These are phyloP conservation scores for Monosporascus sp. DNA, from an alignment of 2,329 filamentous ascomycete species.

Conservation along the genomic window DNA sequence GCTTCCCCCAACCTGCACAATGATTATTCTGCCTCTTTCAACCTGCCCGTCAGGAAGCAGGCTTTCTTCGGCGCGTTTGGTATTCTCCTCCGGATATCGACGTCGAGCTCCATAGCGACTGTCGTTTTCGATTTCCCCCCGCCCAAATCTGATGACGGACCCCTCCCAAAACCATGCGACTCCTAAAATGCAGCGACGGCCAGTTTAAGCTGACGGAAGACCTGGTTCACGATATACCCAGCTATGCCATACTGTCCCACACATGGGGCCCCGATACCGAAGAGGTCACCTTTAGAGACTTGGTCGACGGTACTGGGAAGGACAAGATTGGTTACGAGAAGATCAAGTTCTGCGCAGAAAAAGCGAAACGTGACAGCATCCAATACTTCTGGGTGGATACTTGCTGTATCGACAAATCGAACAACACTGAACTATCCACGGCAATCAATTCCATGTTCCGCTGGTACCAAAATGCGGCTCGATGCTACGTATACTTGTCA, in stretches of 20 bases:
- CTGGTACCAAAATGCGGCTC: constrained; percentile 4
- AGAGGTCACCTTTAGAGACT: constrained; percentile 6
- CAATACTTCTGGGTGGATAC: not conserved
- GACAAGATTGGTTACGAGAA: constrained; percentile 5
- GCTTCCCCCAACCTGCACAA: too few relatives aligned
- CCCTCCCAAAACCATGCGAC: too few relatives aligned
- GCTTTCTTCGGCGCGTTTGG: too few relatives aligned
- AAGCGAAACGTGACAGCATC: constrained; percentile 4
- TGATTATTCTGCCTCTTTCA: too few relatives aligned
- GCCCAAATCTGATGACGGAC: too few relatives aligned
- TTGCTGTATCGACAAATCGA: constrained; percentile 4
- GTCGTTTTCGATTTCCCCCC: too few relatives aligned
- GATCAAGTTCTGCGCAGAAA: constrained; percentile 6
- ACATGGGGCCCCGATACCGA: constrained; percentile 6
- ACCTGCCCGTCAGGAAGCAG: too few relatives aligned
- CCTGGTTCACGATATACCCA: too few relatives aligned
- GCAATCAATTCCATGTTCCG: not conserved
- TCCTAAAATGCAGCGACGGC: too few relatives aligned
- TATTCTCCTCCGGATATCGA: too few relatives aligned
- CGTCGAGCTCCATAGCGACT: too few relatives aligned
- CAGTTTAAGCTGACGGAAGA: too few relatives aligned
- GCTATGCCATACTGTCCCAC: constrained; percentile 12
- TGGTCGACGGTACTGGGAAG: constrained; percentile 2
- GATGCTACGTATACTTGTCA: constrained; percentile 8
- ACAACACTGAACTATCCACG: not conserved